These are phyloP conservation scores for Przewalskia tangutica DNA, from an alignment of 257 asterid species.

Conservation along the genomic window DNA sequence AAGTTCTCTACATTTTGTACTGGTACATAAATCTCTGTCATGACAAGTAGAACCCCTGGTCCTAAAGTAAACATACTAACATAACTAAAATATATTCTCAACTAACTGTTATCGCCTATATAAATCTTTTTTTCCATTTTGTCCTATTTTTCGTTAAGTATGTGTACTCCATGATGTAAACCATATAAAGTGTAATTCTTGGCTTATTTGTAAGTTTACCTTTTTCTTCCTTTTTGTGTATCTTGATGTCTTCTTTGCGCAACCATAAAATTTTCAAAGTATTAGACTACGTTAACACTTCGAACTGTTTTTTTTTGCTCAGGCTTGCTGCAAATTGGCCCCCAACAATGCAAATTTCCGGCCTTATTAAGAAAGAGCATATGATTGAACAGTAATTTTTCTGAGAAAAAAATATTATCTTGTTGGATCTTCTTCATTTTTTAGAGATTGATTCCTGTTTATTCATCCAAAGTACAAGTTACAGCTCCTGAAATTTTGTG, in stretches of 20 bases:
- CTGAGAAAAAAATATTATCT: conserved; percentile 1
- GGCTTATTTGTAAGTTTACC: not conserved
- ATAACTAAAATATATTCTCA: not conserved
- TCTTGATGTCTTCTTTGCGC: not conserved
- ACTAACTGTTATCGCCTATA: not conserved
- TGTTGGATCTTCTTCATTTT: conserved; percentile 8
- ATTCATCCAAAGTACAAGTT: not conserved
- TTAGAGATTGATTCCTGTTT: not conserved
- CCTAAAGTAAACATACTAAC: not conserved
- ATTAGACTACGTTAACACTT: not conserved
- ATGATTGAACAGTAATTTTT: conserved; percentile 75
- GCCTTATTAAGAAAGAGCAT: conserved; percentile 79
- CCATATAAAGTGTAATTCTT: not conserved
- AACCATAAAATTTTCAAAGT: not conserved
- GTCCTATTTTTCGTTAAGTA: not conserved
- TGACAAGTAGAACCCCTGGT: not conserved
- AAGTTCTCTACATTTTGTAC: too few species aligned
- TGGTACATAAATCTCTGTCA: too few species aligned
- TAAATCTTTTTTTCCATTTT: not conserved
- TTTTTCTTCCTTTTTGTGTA: not conserved
- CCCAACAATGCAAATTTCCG: conserved; percentile 70
- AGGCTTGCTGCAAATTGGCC: conserved; percentile 98
- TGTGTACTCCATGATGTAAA: not conserved
- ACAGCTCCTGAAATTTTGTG: not conserved
- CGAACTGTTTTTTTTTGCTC: conserved; percentile 3